Evolutionary conservation across 345 rosid species (phyloP).

Genomic region (Lepidium didymum): DNA sequence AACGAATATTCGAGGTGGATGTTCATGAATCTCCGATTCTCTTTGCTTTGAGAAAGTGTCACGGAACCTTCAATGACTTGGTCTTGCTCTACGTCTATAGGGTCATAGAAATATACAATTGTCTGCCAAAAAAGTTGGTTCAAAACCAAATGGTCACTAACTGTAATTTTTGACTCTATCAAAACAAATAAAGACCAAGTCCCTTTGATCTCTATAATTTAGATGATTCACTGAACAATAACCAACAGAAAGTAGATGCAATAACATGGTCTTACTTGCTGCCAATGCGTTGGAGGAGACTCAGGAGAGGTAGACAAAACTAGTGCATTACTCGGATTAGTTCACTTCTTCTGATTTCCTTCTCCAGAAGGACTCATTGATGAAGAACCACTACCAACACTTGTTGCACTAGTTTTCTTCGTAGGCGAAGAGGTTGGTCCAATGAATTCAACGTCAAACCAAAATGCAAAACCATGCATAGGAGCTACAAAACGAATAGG

Average conservation of each 20-base stretch:
- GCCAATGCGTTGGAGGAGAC: conserved; percentile 95
- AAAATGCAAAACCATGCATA: conserved; percentile 95
- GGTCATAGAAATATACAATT: conserved; percentile 87
- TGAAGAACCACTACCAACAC: conserved; percentile 32
- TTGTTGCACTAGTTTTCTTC: conserved; percentile 22
- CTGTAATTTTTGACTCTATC: neutral
- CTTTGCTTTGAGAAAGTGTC: conserved; percentile 80
- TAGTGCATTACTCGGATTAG: conserved; percentile 58
- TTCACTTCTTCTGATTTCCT: conserved; percentile 56
- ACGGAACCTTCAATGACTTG: conserved; percentile 79
- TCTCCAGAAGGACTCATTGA: conserved; percentile 38
- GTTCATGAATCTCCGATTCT: conserved; percentile 90
- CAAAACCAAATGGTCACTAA: neutral
- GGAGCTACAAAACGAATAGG: conserved; percentile 55
- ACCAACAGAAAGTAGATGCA: neutral
- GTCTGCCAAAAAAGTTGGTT: conserved; percentile 49
- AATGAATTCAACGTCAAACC: conserved; percentile 93
- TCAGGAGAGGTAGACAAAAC: conserved; percentile 90
- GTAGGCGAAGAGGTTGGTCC: conserved; percentile 42
- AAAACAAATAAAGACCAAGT: neutral
- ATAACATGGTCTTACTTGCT: conserved; percentile 56
- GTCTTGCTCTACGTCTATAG: conserved; percentile 85
- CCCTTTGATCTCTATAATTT: neutral
- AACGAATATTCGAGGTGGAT: conserved; percentile 84
- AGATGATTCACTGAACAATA: neutral